phyloP scores from a whole-genome alignment of 257 asterid species.

The Hygrophila difformis region DNA sequence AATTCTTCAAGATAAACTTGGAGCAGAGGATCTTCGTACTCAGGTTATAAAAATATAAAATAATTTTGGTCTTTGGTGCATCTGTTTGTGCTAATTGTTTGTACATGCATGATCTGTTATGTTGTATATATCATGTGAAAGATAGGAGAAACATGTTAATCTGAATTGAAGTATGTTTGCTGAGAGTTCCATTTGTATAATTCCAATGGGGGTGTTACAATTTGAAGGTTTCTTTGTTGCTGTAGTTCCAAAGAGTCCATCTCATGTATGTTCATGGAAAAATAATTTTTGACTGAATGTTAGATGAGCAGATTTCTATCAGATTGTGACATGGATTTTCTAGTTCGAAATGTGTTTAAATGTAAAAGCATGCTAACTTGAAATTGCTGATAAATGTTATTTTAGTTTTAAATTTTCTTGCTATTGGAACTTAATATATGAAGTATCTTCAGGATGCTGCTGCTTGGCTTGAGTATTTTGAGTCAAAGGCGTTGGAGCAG shows the following conservation, averaged over 20 bases:
- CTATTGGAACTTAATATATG: slow-evolving; percentile 10
- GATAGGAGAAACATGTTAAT: neutral
- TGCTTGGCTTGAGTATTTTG: slow-evolving; percentile 99
- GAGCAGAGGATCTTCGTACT: slow-evolving; percentile 97
- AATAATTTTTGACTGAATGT: no score
- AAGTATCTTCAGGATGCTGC: slow-evolving; percentile 84
- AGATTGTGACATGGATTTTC: neutral
- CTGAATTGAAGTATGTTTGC: neutral
- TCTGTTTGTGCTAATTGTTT: no score
- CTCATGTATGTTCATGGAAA: neutral
- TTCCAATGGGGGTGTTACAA: no score
- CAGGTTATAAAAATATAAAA: slow-evolving; percentile 59
- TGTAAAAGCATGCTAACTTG: slow-evolving; percentile 3
- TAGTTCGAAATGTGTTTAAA: slow-evolving; percentile 5
- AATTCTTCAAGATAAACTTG: slow-evolving; percentile 94
- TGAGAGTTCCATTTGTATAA: neutral
- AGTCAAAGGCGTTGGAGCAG: slow-evolving; percentile 96
- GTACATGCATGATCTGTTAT: slow-evolving; percentile 1
- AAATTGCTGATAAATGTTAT: slow-evolving; percentile 8
- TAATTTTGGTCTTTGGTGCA: no score
- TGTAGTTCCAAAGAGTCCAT: neutral
- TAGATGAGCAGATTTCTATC: neutral
- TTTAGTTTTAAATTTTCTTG: neutral
- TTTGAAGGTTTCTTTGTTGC: neutral
- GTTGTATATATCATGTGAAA: slow-evolving; percentile 2